Base-by-base conservation (phyloP, 2,329 filamentous ascomycete genomes). In the Penicillium sp. region DNA sequence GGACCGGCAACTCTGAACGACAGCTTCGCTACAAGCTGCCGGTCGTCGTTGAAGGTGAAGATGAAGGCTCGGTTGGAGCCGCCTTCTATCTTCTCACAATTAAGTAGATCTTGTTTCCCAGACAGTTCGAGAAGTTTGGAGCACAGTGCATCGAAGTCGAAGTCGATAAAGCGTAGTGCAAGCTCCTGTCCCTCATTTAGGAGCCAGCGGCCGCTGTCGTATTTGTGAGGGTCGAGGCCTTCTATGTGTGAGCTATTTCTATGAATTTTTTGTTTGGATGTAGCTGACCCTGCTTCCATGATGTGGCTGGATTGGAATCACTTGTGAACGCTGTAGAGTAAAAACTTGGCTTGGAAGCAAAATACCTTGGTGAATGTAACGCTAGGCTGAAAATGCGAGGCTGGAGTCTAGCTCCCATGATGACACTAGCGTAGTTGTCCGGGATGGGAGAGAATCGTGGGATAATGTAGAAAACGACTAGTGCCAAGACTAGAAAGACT, bases 21-120 rank as follows among this genome's bases (percentile, higher is more conserved):
- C n/a, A 80, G 54, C 60, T 71, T 74, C 2, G 74, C 78, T 15
- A 80, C 71, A 22, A 78, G 53, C 20, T 59, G 61, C 57, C 63
- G 64, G 7, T 52, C 71, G 63, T 76, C 72, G 46, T 80, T 63
- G 40, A 74, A 67, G 18, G 65, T 67, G 51, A 80, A 73, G 33
- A 78, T 67, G 49, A 80, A 79, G 25, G 74, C 74, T 60, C 74
- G 64, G 53, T 79, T 80, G 56, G 73, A 79, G 2, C 73, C 70
- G 5, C 77, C 75, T 67, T 80, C 77, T 47, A 71, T 68, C 64
- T 80, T 80, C 48, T 73, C 65, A 55, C 65, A 78, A 15, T 53
- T 63, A 51, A 54, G 55, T 40, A 80, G 67, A 9, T 59, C 60
- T 12, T 33, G 65, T 37, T 75, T 73, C 40, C 66, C 69, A 35